These are phyloP conservation scores for Hypoxylon sp. DNA, from an alignment of 2,329 filamentous ascomycete species.

Conservation along the genomic window DNA sequence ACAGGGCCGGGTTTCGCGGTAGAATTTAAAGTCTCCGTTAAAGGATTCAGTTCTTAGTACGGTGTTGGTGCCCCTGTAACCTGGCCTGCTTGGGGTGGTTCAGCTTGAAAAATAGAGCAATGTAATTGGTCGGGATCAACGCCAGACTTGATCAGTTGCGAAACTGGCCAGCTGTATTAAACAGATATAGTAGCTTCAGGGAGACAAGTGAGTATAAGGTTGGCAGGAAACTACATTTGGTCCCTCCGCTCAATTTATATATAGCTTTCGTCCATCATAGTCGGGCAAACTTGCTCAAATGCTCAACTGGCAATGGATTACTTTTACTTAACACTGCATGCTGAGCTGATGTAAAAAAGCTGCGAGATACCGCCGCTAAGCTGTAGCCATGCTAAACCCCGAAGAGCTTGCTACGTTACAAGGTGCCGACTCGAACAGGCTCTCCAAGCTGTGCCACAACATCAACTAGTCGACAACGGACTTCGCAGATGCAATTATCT, in stretches of 20 bases:
- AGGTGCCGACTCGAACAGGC: slow-evolving; percentile 26
- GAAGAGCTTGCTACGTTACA: slow-evolving; percentile 41
- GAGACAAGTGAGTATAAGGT: slow-evolving; percentile 9
- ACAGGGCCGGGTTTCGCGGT: slow-evolving; percentile 43
- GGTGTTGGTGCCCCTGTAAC: slow-evolving; percentile 36
- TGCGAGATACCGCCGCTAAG: slow-evolving; percentile 40
- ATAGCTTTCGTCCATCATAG: slow-evolving; percentile 4
- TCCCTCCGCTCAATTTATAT: slow-evolving; percentile 19
- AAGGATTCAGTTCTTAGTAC: slow-evolving; percentile 40
- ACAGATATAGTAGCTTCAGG: slow-evolving; percentile 32
- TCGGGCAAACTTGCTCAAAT: slow-evolving; percentile 13
- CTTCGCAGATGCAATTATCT: slow-evolving; percentile 14
- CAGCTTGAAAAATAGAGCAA: slow-evolving; percentile 35
- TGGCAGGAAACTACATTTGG: slow-evolving; percentile 13
- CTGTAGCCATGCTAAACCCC: slow-evolving; percentile 31
- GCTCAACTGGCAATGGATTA: slow-evolving; percentile 7
- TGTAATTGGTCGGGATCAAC: slow-evolving; percentile 34
- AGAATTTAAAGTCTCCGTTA: slow-evolving; percentile 45
- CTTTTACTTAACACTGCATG: slow-evolving; percentile 19
- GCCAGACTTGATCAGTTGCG: slow-evolving; percentile 28
- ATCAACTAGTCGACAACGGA: slow-evolving; percentile 34
- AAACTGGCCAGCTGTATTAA: slow-evolving; percentile 33
- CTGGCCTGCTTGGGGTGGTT: slow-evolving; percentile 32
- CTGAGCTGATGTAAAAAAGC: slow-evolving; percentile 32
- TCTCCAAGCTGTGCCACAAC: slow-evolving; percentile 37